phyloP scores from a whole-genome alignment of 345 rosid species.

The Brassica carinata region DNA sequence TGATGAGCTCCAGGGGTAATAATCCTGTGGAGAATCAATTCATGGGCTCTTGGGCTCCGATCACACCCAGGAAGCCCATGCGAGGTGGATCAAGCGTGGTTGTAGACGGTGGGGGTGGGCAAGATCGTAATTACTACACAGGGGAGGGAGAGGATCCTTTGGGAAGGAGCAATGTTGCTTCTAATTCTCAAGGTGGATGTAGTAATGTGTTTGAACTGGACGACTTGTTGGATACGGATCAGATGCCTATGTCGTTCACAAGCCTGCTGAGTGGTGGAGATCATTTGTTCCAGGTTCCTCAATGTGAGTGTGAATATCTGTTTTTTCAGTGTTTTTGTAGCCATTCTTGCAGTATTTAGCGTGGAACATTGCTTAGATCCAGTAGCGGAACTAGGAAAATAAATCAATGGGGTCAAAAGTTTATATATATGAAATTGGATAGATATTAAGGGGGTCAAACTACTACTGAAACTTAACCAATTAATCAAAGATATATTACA shows the following conservation, averaged over 20 bases:
- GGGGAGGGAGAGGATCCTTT: slow-evolving; percentile 31
- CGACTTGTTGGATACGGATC: slow-evolving; percentile 35
- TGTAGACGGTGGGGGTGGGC: neutral
- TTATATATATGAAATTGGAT: no score
- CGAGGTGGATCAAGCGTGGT: slow-evolving; percentile 32
- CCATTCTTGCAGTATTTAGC: neutral
- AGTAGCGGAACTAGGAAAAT: no score
- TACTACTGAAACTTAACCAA: no score
- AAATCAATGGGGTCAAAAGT: no score
- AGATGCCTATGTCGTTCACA: slow-evolving; percentile 41
- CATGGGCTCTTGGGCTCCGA: slow-evolving; percentile 50
- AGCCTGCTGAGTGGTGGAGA: slow-evolving; percentile 30
- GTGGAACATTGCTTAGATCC: neutral
- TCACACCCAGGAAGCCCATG: slow-evolving; percentile 48
- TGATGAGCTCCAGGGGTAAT: slow-evolving; percentile 37
- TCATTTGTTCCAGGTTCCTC: slow-evolving; percentile 32
- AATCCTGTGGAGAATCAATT: slow-evolving; percentile 36
- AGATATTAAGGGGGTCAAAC: no score
- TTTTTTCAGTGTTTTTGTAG: slow-evolving; percentile 2
- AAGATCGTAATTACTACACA: neutral
- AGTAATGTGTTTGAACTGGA: slow-evolving; percentile 27
- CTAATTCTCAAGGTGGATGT: slow-evolving; percentile 40
- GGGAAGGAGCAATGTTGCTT: slow-evolving; percentile 32
- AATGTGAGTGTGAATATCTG: slow-evolving; percentile 23
- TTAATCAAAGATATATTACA: no score